These are phyloP conservation scores for Chenopodium berlandieri DNA, from an alignment of 148 eudicot species.

Conservation along the genomic window DNA sequence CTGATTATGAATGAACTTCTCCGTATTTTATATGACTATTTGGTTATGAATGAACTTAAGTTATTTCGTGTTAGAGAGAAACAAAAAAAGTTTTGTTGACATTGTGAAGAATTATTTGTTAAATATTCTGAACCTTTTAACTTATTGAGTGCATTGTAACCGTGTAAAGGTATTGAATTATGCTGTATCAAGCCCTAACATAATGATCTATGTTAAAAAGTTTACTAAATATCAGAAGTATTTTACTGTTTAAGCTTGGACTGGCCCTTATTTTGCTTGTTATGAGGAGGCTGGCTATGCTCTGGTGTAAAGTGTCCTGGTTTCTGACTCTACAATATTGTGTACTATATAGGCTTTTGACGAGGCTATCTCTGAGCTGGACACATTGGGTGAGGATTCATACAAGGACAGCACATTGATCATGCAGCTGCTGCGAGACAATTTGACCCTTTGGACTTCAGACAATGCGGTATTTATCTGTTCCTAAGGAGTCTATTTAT, in stretches of 20 bases:
- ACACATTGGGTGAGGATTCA: slow-evolving; percentile 76
- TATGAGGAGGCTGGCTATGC: background rate
- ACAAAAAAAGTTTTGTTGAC: background rate
- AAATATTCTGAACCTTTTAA: background rate
- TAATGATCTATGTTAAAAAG: too few relatives aligned
- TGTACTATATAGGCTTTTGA: slow-evolving; percentile 54
- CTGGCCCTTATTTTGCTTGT: background rate
- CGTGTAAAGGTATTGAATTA: too few relatives aligned
- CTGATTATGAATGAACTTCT: too few relatives aligned
- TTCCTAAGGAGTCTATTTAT: background rate
- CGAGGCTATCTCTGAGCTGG: slow-evolving; percentile 74
- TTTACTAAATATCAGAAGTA: background rate
- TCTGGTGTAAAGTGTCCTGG: background rate
- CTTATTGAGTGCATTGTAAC: too few relatives aligned
- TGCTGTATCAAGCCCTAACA: too few relatives aligned
- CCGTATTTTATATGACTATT: too few relatives aligned
- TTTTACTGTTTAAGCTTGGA: background rate
- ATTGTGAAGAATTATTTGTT: background rate
- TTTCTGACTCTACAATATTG: background rate
- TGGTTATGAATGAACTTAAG: too few relatives aligned
- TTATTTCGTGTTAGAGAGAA: too few relatives aligned
- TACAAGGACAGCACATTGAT: slow-evolving; percentile 87
- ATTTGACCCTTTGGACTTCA: slow-evolving; percentile 75
- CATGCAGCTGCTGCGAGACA: slow-evolving; percentile 84
- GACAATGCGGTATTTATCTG: slow-evolving; percentile 49